These are phyloP conservation scores for Ambrosia artemisiifolia DNA, from an alignment of 129 eudicot genomes.

Conservation along the genomic window DNA sequence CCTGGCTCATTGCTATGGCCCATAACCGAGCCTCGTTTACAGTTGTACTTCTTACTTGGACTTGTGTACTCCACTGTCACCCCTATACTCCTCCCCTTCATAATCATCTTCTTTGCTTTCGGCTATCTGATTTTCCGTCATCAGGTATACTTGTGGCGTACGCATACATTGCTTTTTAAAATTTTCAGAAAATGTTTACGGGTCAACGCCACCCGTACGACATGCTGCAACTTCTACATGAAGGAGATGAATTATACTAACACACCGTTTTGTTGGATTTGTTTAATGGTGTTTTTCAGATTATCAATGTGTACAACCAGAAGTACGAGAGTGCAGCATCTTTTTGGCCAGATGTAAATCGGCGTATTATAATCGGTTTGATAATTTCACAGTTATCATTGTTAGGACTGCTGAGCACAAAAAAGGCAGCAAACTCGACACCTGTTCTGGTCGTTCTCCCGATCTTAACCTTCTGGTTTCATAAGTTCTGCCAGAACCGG, in stretches of 20 bases:
- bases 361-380: constrained; percentile 69
- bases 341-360: constrained; percentile 92
- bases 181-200: too few relatives aligned
- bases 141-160: too few relatives aligned
- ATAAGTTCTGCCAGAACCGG: constrained; percentile 77
- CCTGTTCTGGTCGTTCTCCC: constrained; percentile 68
- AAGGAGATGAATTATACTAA: constrained; percentile 25
- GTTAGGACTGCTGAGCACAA: constrained; percentile 83
- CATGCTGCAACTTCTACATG: constrained; percentile 12
- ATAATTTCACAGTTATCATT: constrained; percentile 70
- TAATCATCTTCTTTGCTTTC: constrained; percentile 73
- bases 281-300: constrained; percentile 34
- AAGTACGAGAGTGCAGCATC: constrained; percentile 91
- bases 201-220: too few relatives aligned
- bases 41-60: constrained; percentile 77
- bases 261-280: neutral
- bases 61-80: constrained; percentile 77
- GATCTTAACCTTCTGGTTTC: constrained; percentile 78
- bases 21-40: constrained; percentile 76
- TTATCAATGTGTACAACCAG: constrained; percentile 88
- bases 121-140: constrained; percentile 80
- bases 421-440: constrained; percentile 48
- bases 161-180: too few relatives aligned
- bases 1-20: constrained; percentile 70
- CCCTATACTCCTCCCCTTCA: constrained; percentile 84